Evolutionary conservation across 768 basidiomycete species (phyloP), one percentile per base, ranked within the genome.

Genomic region (Candolleomyces efflorescens): DNA sequence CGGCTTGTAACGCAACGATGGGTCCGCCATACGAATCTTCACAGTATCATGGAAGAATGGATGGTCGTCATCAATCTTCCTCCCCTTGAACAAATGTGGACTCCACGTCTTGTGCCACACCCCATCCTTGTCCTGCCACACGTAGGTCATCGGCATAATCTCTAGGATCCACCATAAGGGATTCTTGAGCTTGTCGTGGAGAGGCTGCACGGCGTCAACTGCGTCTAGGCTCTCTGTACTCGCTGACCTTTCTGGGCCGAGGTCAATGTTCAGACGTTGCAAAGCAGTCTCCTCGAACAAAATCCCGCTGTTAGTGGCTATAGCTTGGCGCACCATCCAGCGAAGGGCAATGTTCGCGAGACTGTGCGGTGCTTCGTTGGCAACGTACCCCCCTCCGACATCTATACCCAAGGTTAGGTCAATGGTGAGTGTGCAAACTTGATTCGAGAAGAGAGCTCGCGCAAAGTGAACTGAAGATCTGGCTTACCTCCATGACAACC

Each of bases 151-250:
- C 13, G 86, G 89, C 0, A 90, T 26, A 26, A 89, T 70, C 69
- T 92, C 90, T 32, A 90, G 69, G n/a, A 88, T 36, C 88, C 86
- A 87, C 90, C 90, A 92, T 1, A 74, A 4, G 18, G 67, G 69
- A 15, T 51, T 47, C 66, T 72, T 68, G 47, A 92, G 70, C 59
- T 74, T 54, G 62, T 91, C 88, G 59, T 83, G 71, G 1, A 85
- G 62, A 1, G 79, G 81, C 64, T 82, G 70, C n/a, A 82, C 43
- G 18, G 76, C 78, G 61, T 80, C 78, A 3, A 47, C 56, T 24
- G 61, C 65, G 11, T 53, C 58, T 12, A 23, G 2, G 5, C 60
- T 44, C 51, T 66, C 65, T 15, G 47, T 20, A 9, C 24, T 39
- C 4, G 13, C 39, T 3, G 56, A 53, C 38, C 61, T 59, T 17